Evolutionary conservation across 169 alveolate genomes (phyloP).

Genomic region (Plasmodium vivax): DNA sequence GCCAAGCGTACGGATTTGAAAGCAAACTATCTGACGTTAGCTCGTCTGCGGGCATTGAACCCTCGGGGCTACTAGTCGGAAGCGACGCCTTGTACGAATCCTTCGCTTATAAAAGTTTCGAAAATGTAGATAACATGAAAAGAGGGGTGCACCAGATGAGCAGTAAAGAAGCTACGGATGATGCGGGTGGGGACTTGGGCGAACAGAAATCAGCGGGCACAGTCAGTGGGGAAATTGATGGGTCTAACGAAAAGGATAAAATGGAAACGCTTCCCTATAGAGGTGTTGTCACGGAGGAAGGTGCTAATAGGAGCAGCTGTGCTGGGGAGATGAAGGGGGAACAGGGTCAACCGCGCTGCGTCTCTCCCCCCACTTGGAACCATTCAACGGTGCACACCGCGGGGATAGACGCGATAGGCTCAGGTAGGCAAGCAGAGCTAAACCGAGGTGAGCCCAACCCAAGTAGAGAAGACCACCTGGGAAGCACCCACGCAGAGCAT

Average conservation of each 20-base stretch:
- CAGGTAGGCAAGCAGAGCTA: background rate
- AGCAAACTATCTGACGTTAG: constrained; percentile 17
- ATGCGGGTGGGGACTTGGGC: background rate
- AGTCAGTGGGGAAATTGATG: background rate
- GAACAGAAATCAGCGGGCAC: background rate
- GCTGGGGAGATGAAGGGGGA: background rate
- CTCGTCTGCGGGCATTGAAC: constrained; percentile 33
- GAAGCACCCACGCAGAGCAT: background rate
- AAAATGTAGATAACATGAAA: constrained; percentile 13
- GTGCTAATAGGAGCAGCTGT: background rate
- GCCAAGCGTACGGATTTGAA: constrained; percentile 43
- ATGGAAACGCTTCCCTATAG: background rate
- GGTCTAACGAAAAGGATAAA: background rate
- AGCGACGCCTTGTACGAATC: constrained; percentile 60
- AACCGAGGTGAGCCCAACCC: background rate
- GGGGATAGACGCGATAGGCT: background rate
- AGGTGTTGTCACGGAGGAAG: background rate
- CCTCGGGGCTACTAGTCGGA: constrained; percentile 18
- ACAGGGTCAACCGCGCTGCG: background rate
- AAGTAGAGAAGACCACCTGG: background rate
- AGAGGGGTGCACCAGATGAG: background rate
- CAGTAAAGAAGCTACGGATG: background rate
- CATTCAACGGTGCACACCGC: background rate
- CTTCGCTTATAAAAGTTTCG: constrained; percentile 50
- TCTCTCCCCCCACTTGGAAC: background rate